A percentile compares a stretch with the other conserved stretches of the same genome.
phyloP scores from a whole-genome alignment of 768 basidiomycete genomes.

The Rhodotorula babjevae region DNA sequence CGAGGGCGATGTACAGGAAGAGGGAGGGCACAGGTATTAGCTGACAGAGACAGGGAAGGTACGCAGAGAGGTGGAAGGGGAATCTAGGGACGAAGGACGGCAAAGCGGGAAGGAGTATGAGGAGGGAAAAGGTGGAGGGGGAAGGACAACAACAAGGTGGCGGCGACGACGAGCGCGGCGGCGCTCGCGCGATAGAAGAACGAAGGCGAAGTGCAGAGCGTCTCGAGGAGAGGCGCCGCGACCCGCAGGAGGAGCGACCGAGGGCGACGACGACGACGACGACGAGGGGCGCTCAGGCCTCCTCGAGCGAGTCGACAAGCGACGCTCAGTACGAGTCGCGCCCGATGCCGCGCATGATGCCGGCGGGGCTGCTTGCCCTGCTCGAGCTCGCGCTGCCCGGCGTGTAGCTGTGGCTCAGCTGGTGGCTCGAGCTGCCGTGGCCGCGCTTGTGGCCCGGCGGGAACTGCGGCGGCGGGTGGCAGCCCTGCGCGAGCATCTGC shows the following conservation, averaged over 20 bases:
- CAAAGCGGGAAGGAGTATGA: background rate
- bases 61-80: too few relatives aligned
- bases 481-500: constrained; percentile 55
- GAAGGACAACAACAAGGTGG: background rate
- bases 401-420: constrained; percentile 22
- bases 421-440: constrained; percentile 1
- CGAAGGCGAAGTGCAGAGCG: too few relatives aligned
- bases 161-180: background rate
- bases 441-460: constrained; percentile 38
- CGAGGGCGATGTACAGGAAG: too few relatives aligned
- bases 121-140: background rate
- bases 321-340: background rate
- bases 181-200: too few relatives aligned
- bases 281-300: too few relatives aligned
- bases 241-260: background rate
- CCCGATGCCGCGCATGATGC: background rate
- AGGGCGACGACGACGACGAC: background rate
- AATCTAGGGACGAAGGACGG: background rate
- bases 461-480: constrained; percentile 40
- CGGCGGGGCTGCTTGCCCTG: constrained; percentile 14
- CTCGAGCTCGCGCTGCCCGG: constrained; percentile 1
- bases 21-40: background rate
- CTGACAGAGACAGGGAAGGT: background rate
- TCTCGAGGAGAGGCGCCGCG: too few relatives aligned
- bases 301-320: background rate